A percentile compares a stretch with the other conserved stretches of the same genome.
Conservation (phyloP, 176 grass and related monocot genomes). For the Bothriochloa decipiens region DNA sequence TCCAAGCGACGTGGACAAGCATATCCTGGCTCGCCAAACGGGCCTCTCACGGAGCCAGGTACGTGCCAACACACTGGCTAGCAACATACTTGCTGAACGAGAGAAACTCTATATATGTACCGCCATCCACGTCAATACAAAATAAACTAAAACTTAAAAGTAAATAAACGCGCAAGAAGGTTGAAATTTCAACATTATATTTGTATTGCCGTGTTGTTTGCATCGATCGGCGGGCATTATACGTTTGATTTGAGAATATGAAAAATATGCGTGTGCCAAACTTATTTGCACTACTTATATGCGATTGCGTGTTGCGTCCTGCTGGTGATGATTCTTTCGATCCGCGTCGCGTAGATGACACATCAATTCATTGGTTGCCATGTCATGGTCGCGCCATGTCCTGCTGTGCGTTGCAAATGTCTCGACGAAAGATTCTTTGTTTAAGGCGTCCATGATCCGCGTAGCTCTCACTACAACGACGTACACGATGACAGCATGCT, state of each 20-base stretch:
- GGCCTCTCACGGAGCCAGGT: slow-evolving; percentile 96
- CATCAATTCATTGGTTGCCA: slow-evolving; percentile 56
- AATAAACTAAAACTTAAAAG: not conserved
- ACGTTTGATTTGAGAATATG: not conserved
- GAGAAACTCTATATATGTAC: no score
- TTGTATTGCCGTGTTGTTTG: slow-evolving; percentile 4
- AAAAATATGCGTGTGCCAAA: not conserved
- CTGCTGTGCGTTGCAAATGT: slow-evolving; percentile 36
- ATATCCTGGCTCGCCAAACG: slow-evolving; percentile 91
- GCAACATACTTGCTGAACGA: not conserved
- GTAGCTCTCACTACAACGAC: slow-evolving; percentile 31
- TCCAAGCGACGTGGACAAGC: slow-evolving; percentile 95
- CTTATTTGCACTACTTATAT: not conserved
- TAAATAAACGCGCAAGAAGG: not conserved
- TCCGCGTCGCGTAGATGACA: slow-evolving; percentile 33
- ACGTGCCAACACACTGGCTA: not conserved
- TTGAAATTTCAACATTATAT: not conserved
- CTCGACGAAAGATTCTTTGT: slow-evolving; percentile 33
- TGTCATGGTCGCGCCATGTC: slow-evolving; percentile 52
- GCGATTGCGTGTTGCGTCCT: not conserved
- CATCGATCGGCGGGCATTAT: not conserved
- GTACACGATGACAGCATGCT: not conserved
- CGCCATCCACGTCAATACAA: not conserved
- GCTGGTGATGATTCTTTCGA: not conserved
- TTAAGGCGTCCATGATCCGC: not conserved